These are phyloP conservation scores for Cryphonectria naterciae DNA, from an alignment of 2,329 filamentous ascomycete species.

Conservation along the genomic window DNA sequence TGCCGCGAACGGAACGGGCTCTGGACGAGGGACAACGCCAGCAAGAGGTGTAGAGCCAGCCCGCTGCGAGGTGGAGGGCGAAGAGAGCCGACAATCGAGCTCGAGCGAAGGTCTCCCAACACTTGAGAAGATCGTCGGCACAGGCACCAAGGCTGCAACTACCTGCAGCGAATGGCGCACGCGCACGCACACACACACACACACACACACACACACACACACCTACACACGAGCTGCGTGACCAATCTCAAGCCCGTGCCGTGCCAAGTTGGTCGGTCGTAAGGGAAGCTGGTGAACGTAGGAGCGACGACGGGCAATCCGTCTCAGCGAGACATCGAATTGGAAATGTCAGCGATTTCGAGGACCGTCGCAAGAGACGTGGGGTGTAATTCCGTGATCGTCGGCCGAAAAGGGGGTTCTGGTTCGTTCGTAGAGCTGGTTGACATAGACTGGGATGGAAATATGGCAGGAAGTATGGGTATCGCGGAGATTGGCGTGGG, in stretches of 20 bases:
- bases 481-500: conserved; percentile 23
- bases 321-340: conserved; percentile 25
- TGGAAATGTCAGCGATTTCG: not conserved
- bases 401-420: conserved; percentile 22
- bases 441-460: conserved; percentile 26
- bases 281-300: conserved; percentile 7
- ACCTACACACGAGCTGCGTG: conserved; percentile 5
- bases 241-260: conserved; percentile 17
- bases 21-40: conserved; percentile 25
- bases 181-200: not conserved
- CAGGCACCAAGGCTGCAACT: conserved; percentile 26
- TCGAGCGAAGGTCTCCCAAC: conserved; percentile 29
- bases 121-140: conserved; percentile 28
- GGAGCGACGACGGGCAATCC: conserved; percentile 4
- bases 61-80: conserved; percentile 30
- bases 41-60: conserved; percentile 15
- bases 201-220: not conserved
- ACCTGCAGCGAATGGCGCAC: conserved; percentile 12
- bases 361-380: conserved; percentile 18
- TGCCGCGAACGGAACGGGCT: conserved; percentile 42
- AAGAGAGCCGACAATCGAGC: conserved; percentile 28
- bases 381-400: conserved; percentile 20
- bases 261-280: conserved; percentile 14
- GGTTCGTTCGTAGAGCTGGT: conserved; percentile 17
- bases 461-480: conserved; percentile 25